Evolutionary conservation across 805 yeast genomes (phyloP).

Genomic region (Zygoascus biomembranicola): DNA sequence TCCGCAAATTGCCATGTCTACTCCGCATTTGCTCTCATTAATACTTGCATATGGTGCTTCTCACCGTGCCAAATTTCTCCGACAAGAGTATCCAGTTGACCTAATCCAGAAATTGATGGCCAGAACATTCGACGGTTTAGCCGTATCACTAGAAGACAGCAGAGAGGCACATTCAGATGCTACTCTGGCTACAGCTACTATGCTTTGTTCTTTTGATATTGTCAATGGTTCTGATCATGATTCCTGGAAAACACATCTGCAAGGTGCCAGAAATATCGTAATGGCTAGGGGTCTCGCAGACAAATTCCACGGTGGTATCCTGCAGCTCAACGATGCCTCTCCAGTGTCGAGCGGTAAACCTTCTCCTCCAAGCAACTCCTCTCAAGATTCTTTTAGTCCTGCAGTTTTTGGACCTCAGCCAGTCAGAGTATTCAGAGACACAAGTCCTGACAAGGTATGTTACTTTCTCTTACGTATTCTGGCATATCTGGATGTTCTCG

Average conservation of each 20-base stretch:
- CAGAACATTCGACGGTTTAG: constrained; percentile 49
- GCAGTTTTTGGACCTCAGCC: constrained; percentile 12
- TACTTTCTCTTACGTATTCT: constrained; percentile 62
- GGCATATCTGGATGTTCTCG: constrained; percentile 57
- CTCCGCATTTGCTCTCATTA: constrained; percentile 46
- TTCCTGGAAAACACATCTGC: constrained; percentile 54
- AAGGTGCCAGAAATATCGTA: constrained; percentile 61
- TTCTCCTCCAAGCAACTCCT: not conserved
- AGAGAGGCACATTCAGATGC: constrained; percentile 53
- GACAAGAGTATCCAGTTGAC: constrained; percentile 21
- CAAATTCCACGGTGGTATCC: constrained; percentile 16
- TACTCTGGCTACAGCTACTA: constrained; percentile 53
- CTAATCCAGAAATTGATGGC: constrained; percentile 46
- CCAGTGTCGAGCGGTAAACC: not conserved
- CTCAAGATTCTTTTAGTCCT: not conserved
- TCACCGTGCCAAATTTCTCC: constrained; percentile 25
- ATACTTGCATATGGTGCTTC: constrained; percentile 44
- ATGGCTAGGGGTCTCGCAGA: constrained; percentile 40
- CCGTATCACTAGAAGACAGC: constrained; percentile 42
- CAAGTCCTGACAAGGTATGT: constrained; percentile 29
- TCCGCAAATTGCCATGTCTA: constrained; percentile 60
- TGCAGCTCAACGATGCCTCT: not conserved
- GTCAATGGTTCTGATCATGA: constrained; percentile 29
- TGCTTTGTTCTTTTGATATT: constrained; percentile 51
- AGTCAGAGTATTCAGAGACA: constrained; percentile 11